Evolutionary conservation across 2,329 filamentous ascomycete species (phyloP).

Genomic region (Xylariaceae sp.): DNA sequence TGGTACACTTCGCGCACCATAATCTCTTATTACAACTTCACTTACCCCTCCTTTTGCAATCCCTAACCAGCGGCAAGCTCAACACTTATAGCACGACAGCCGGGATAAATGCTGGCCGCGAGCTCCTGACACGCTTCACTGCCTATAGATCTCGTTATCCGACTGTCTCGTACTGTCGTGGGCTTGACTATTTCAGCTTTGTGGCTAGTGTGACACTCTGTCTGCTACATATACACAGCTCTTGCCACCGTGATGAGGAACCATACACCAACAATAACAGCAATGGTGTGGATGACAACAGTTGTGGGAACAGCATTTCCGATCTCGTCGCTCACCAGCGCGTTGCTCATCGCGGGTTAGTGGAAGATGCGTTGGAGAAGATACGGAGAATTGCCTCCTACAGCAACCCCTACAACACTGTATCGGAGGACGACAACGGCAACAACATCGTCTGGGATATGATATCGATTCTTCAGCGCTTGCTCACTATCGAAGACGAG

Average conservation of each 20-base stretch:
- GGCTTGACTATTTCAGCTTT: conserved; percentile 38
- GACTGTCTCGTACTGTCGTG: conserved; percentile 34
- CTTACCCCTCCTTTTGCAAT: conserved; percentile 38
- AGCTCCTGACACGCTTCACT: conserved; percentile 36
- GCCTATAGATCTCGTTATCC: conserved; percentile 30
- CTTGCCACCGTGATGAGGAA: conserved; percentile 15
- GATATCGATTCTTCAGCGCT: conserved; percentile 30
- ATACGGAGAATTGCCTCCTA: conserved; percentile 30
- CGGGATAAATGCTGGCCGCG: conserved; percentile 37
- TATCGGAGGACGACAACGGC: conserved; percentile 23
- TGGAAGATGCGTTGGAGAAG: conserved; percentile 33
- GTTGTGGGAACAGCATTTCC: conserved; percentile 12
- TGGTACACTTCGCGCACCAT: conserved; percentile 38
- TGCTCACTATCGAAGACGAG: conserved; percentile 36
- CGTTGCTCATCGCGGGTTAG: conserved; percentile 35
- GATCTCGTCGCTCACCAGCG: conserved; percentile 38
- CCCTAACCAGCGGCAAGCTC: conserved; percentile 12
- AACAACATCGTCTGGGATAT: conserved; percentile 19
- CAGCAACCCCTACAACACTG: too few relatives aligned
- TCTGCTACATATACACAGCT: conserved; percentile 35
- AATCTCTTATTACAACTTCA: conserved; percentile 40
- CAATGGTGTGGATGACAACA: neutral
- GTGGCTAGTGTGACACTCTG: conserved; percentile 36
- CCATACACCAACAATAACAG: too few relatives aligned
- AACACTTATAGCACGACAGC: conserved; percentile 37